Evolutionary conservation across 1,284 basidiomycete species (phyloP).

Genomic region (Meripilus lineatus): DNA sequence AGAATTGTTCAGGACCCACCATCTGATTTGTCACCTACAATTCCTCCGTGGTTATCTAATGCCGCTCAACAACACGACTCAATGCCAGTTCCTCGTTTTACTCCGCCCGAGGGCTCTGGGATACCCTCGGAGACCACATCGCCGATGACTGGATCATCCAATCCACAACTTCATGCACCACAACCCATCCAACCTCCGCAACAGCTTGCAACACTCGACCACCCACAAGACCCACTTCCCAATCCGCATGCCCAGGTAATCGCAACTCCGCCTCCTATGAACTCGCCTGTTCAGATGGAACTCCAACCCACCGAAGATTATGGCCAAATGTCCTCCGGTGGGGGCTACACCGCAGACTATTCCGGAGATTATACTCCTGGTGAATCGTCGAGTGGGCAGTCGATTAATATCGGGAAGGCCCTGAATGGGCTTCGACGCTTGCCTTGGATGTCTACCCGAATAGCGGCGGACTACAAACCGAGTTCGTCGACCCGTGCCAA

Average conservation of each 20-base stretch:
- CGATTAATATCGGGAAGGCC: constrained; percentile 26
- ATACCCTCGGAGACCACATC: constrained; percentile 1
- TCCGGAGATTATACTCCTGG: too few species aligned
- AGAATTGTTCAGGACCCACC: too few species aligned
- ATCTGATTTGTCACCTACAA: constrained; percentile 13
- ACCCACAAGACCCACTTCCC: constrained; percentile 5
- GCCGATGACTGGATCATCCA: background rate
- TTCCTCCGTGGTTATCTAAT: constrained; percentile 21
- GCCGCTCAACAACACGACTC: too few species aligned
- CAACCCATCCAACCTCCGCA: constrained; percentile 6
- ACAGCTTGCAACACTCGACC: background rate
- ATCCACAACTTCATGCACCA: background rate
- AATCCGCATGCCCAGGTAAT: constrained; percentile 11
- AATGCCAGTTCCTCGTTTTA: too few species aligned
- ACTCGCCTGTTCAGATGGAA: constrained; percentile 20
- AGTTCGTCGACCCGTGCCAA: constrained; percentile 21
- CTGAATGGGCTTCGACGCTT: constrained; percentile 26
- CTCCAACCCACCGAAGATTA: constrained; percentile 28
- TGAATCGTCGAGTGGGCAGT: constrained; percentile 25
- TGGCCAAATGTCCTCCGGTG: constrained; percentile 22
- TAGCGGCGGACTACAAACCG: constrained; percentile 27
- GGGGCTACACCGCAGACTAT: constrained; percentile 15
- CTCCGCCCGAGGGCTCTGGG: constrained; percentile 17
- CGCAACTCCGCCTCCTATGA: constrained; percentile 9
- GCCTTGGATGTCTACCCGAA: constrained; percentile 28